These are phyloP conservation scores for Hanseniaspora valbyensis DNA, from an alignment of 805 yeast genomes.

Conservation along the genomic window DNA sequence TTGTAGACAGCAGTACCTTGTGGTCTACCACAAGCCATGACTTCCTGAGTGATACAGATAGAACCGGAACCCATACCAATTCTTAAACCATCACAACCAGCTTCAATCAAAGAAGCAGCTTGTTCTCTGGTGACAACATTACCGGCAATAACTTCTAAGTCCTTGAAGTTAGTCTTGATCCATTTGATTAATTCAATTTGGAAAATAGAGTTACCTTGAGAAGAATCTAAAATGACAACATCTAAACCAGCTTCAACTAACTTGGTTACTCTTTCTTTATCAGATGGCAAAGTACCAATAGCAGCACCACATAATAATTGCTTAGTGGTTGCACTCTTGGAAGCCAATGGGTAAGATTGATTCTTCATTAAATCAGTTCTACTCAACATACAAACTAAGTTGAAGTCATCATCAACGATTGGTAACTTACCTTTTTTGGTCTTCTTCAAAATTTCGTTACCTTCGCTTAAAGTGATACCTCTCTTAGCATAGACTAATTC, in stretches of 20 bases:
- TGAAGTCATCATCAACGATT: constrained; percentile 66
- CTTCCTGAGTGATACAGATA: constrained; percentile 98
- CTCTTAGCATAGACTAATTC: constrained; percentile 73
- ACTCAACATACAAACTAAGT: constrained; percentile 76
- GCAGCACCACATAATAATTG: constrained; percentile 98
- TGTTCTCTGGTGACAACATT: constrained; percentile 98
- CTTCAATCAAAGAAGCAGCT: constrained; percentile 87
- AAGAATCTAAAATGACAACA: constrained; percentile 88
- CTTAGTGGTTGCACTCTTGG: constrained; percentile 84
- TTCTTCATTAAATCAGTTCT: constrained; percentile 96
- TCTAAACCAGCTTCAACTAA: constrained; percentile 94
- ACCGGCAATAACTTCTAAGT: constrained; percentile 88
- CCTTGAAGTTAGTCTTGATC: constrained; percentile 72
- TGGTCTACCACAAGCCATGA: constrained; percentile 99
- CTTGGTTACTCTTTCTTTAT: constrained; percentile 69
- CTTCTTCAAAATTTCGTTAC: constrained; percentile 78
- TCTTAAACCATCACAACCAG: constrained; percentile 96
- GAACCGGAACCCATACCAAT: constrained; percentile 99
- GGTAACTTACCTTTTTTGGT: constrained; percentile 98
- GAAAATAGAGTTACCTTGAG: constrained; percentile 94
- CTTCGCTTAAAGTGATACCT: constrained; percentile 74
- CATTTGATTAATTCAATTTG: constrained; percentile 87
- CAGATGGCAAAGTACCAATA: constrained; percentile 85
- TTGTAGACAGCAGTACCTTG: constrained; percentile 98
- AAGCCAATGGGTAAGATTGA: constrained; percentile 84